Base-by-base conservation (phyloP, 305 asterid species). In the Ruellia speciosa region DNA sequence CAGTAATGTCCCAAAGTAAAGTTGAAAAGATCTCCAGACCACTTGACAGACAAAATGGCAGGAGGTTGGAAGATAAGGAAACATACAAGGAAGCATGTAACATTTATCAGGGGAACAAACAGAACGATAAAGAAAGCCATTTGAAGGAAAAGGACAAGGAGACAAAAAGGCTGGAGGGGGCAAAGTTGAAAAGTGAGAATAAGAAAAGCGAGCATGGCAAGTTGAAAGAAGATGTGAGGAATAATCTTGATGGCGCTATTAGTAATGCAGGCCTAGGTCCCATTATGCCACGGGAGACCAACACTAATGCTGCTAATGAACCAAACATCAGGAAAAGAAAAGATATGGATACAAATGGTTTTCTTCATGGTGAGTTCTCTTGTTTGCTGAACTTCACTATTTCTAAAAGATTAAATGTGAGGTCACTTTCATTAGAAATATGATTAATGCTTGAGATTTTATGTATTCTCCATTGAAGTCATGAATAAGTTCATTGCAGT, bases 281-380 rank as follows among this genome's bases (percentile, higher is more conserved):
- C 35, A 35, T n/a, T 37, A 18, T 60, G 51, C 64, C 49, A 56
- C 64, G 58, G 68, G 69, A 65, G 39, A 55, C 50, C 20, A 56
- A 24, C 62, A 53, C 9, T 58, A 69, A 14, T 65, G 61, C 52
- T 52, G 18, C 52, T 14, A 47, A 45, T 65, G 79, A 70, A 14
- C 73, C 53, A 60, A 70, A 62, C 59, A 56, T 62, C 66, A 65
- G 70, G 75, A 78, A 75, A 68, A 56, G 77, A 53, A 72, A 75
- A 65, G 81, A 69, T 69, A 55, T 53, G 68, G 11, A 24, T 66
- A 12, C 75, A 14, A 79, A 79, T 70, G 79, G 84, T 67, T 72
- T 75, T 58, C 62, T 65, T 62, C 77, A 62, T 46, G 84, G 84
- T 79, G 73, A 84, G 94, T 75, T 62, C 71, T 76, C 54, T 65